Base-by-base conservation (phyloP, 257 asterid species). In the Ilex aquifolium region DNA sequence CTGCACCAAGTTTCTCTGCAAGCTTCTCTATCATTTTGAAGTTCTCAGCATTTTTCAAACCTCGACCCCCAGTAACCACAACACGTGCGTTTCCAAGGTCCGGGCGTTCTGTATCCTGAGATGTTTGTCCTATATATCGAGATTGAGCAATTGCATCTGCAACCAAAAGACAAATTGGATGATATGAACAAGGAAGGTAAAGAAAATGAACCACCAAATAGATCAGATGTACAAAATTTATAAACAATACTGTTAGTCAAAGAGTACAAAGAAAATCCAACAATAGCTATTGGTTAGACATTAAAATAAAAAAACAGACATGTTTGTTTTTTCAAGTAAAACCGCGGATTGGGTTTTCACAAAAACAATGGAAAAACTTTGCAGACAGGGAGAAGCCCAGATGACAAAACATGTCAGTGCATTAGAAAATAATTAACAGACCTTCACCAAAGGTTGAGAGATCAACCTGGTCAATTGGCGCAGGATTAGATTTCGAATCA, bases 1-100 rank as follows among this genome's bases (percentile, higher is more conserved):
- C 97, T 13, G 93, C 99, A n/a, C 97, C 99, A 64, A 92, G 95
- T 87, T 85, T 92, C 82, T 85, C 88, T 0, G 99, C 96, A 70
- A 92, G 96, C 77, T 85, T 83, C 65, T 89, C 99, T 51, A 92
- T 77, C 97, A 87, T 73, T 75, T 83, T 92, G 77, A 92, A 89
- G 72, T 92, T 92, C 60, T 92, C 94, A 14, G 94, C 95, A 77
- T 95, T 92, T 80, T 85, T 92, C 62, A 92, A 81, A 75, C 87
- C 99, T 69, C 97, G 78, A 44, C 99, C 97, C 62, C 96, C 96
- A 10, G 92, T 83, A 46, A 92, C 80, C 57, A 92, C 99, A 71
- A 90, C 44, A 14, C 84, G 90, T 40, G 99, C 97, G 76, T 73
- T 89, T 71, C 96, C 97, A 61, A 89, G 79, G 81, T 90, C 99